Evolutionary conservation across 179 eudicot genomes (phyloP), one percentile per base, ranked within the genome.

Genomic region (Sideroxylon spinosum): DNA sequence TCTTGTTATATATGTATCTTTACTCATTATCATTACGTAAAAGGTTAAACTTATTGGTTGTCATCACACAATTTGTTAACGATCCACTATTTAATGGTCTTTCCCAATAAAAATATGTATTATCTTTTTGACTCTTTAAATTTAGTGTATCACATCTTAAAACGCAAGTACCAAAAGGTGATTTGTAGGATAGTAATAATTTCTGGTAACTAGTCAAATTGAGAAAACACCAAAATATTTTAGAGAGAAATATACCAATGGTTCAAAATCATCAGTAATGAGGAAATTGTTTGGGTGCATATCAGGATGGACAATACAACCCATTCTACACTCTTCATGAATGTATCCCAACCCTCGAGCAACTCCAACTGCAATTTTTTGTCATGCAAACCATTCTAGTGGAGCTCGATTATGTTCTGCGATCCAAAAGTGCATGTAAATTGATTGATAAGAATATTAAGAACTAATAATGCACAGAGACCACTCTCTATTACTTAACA

Each of bases 281-380:
- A 92, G 92, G 76, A 92, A 88, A 78, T 92, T 92, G 81, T 92
- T 92, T 56, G 97, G 97, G 69, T 94, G 85, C 97, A 92, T 86
- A 76, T 92, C 97, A 29, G 93, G 97, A 83, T 92, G 97, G 67
- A 92, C 90, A 63, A 92, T 90, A 75, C 97, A 92, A 60, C 97
- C 97, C 56, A 92, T 91, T 82, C 97, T 84, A 53, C 97, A 90
- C 78, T 92, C 97, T 85, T 92, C 97, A 78, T 92, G 97, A 70
- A 92, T 94, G 84, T 92, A 92, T 82, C 97, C 88, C 83, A 92
- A 80, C 37, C 97, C 97, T 77, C 97, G 84, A 78, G 97, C 90
- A 82, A 94, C 94, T 82, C 97, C 97, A 73, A 89, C 80, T 17
- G 97, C 97, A 82, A 92, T 90, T 78, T 88, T 92, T 77, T 81